These are phyloP conservation scores for Lagenidium giganteum DNA, from an alignment of 352 stramenopile species.

Conservation along the genomic window DNA sequence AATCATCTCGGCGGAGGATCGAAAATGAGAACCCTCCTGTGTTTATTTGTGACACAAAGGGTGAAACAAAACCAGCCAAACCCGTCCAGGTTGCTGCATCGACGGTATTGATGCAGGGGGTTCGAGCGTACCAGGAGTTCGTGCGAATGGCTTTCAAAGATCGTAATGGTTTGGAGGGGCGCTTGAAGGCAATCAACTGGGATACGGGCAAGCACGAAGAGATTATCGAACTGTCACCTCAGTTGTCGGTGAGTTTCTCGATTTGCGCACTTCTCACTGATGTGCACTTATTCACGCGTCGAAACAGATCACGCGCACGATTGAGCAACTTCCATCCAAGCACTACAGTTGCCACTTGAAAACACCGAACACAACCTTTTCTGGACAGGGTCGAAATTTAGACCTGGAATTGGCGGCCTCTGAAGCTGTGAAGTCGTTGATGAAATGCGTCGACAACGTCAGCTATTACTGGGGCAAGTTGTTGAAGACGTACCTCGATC, in stretches of 20 bases:
- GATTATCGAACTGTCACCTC: slow-evolving; percentile 13
- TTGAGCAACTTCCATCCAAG: not conserved
- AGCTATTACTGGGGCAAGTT: slow-evolving; percentile 43
- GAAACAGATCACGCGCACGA: slow-evolving; percentile 9
- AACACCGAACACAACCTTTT: too few species aligned
- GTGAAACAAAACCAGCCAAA: slow-evolving; percentile 23
- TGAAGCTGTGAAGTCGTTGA: slow-evolving; percentile 14
- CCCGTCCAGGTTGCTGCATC: too few species aligned
- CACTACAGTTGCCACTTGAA: slow-evolving; percentile 25
- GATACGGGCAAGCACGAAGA: slow-evolving; percentile 17
- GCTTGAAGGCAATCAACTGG: slow-evolving; percentile 38
- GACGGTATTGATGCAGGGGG: slow-evolving; percentile 29
- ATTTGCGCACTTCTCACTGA: too few species aligned
- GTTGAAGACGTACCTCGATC: slow-evolving; percentile 37
- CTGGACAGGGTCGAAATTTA: too few species aligned
- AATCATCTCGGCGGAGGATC: too few species aligned
- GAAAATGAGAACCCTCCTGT: too few species aligned
- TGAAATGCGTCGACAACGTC: slow-evolving; percentile 33
- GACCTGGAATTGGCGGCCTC: too few species aligned
- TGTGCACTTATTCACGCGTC: too few species aligned
- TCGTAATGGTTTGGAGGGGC: slow-evolving; percentile 25
- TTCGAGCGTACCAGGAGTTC: slow-evolving; percentile 58
- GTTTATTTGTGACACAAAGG: slow-evolving; percentile 54
- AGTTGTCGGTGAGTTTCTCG: slow-evolving; percentile 16
- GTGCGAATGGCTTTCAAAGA: slow-evolving; percentile 48